phyloP scores from a whole-genome alignment of 441 rosid genomes.

The Gossypium trilobum region DNA sequence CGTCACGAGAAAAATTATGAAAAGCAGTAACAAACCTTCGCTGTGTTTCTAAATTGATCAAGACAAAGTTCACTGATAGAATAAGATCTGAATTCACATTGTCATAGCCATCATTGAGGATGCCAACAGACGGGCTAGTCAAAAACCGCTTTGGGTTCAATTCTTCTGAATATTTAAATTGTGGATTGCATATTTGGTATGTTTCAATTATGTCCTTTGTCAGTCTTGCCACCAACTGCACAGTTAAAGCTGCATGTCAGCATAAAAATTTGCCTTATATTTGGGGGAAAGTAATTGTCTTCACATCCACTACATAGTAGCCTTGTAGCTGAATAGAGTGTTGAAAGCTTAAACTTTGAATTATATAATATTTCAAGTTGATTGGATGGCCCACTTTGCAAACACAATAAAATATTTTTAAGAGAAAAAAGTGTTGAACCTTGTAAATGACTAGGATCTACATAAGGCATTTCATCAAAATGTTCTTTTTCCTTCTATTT shows the following conservation, averaged over 20 bases:
- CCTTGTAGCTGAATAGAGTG: background rate
- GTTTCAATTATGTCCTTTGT: conserved; percentile 90
- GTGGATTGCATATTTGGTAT: conserved; percentile 78
- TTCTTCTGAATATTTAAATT: conserved; percentile 85
- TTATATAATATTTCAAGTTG: background rate
- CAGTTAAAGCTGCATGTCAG: conserved; percentile 26
- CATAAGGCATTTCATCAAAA: background rate
- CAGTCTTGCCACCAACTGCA: conserved; percentile 84
- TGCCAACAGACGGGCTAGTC: conserved; percentile 90
- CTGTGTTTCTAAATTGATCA: conserved; percentile 63
- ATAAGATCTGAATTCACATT: conserved; percentile 94
- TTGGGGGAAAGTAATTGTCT: background rate
- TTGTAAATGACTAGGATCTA: background rate
- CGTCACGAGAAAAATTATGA: background rate
- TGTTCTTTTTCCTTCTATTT: background rate
- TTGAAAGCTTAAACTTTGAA: background rate
- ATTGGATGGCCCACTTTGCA: background rate
- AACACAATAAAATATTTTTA: background rate
- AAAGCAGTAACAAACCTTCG: conserved; percentile 54
- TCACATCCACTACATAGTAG: background rate
- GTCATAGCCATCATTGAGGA: conserved; percentile 89
- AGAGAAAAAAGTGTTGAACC: background rate
- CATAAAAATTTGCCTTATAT: conserved; percentile 19
- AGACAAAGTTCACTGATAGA: conserved; percentile 62
- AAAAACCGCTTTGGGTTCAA: conserved; percentile 90